Base-by-base conservation (phyloP, 2,329 filamentous ascomycete species). In the Arachnopeziza araneosa region DNA sequence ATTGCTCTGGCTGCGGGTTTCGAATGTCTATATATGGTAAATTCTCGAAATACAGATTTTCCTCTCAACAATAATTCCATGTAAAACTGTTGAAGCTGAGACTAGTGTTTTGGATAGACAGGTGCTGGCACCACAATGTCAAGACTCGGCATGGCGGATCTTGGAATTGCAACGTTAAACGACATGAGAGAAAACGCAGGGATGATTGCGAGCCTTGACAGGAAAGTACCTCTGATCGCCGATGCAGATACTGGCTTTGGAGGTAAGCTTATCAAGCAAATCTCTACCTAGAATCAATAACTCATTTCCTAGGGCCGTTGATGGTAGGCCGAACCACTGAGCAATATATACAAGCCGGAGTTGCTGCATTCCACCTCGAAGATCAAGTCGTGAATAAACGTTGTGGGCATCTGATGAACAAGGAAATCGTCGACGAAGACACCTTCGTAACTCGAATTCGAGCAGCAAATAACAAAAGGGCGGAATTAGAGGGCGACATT, bases 11-110 rank as follows among this genome's bases (percentile, higher is more conserved):
- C 78, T 44, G 77, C 83, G 23, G 86, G 85, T 3, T 88, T 87
- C 61, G 79, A 87, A 52, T 80, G 78, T 58, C 70, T 89, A 26
- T 89, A 89, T 75, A 89, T 89, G 86, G 85, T 87, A 74, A 55
- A 75, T 50, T n/a, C 9, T 19, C 59, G 55, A 9, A 30, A 5
- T 30, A 5, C 26, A 9, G 26, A 2, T 44, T 14, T 44, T 44
- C 10, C 10, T 5, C 36, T 44, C 17, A 2, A 17, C 17, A 14
- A 14, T 44, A 3, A 6, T 44, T 44, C 17, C 36, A 3, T 44
- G 36, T 4, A 12, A 19, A 8, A 44, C n/a, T n/a, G n/a, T n/a
- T n/a, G n/a, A n/a, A n/a, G n/a, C n/a, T n/a, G n/a, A n/a, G n/a
- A n/a, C n/a, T n/a, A n/a, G n/a, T n/a, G n/a, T n/a, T n/a, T n/a